Conservation (phyloP, 2,329 filamentous ascomycete species). For the Leptoxyphium fumago region DNA sequence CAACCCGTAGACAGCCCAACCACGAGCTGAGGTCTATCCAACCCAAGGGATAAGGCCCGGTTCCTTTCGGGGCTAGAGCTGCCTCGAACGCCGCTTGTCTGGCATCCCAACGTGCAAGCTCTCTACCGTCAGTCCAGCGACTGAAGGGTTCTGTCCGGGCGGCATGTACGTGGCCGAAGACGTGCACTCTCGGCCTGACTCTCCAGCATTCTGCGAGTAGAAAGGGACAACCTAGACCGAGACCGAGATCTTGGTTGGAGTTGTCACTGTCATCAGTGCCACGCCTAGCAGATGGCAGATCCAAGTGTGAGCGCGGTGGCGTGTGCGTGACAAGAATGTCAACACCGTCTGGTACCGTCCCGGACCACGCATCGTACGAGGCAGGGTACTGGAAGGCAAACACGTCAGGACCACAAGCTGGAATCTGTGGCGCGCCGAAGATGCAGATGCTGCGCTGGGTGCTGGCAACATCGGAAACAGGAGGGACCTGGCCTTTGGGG, state of each 20-base stretch:
- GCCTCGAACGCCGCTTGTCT: constrained; percentile 57
- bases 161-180: constrained; percentile 77
- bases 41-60: constrained; percentile 21
- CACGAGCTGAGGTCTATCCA: constrained; percentile 29
- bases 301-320: constrained; percentile 58
- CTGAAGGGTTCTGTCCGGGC: constrained; percentile 26
- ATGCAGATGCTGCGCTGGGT: constrained; percentile 44
- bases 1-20: constrained; percentile 36
- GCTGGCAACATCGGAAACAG: not conserved
- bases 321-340: constrained; percentile 73
- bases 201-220: constrained; percentile 61
- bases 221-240: constrained; percentile 19
- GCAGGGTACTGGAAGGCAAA: constrained; percentile 67
- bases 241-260: constrained; percentile 18
- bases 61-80: constrained; percentile 32
- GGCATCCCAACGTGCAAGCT: constrained; percentile 60
- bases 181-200: constrained; percentile 58
- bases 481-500: constrained; percentile 20
- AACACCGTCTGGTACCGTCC: constrained; percentile 53
- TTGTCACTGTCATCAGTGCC: constrained; percentile 26
- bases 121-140: constrained; percentile 39
- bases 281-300: constrained; percentile 50
- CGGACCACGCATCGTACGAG: constrained; percentile 53
- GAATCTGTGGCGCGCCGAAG: constrained; percentile 72
- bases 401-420: constrained; percentile 53